Base-by-base conservation (phyloP, 2,329 filamentous ascomycete genomes). In the Sporothrix luriei region DNA sequence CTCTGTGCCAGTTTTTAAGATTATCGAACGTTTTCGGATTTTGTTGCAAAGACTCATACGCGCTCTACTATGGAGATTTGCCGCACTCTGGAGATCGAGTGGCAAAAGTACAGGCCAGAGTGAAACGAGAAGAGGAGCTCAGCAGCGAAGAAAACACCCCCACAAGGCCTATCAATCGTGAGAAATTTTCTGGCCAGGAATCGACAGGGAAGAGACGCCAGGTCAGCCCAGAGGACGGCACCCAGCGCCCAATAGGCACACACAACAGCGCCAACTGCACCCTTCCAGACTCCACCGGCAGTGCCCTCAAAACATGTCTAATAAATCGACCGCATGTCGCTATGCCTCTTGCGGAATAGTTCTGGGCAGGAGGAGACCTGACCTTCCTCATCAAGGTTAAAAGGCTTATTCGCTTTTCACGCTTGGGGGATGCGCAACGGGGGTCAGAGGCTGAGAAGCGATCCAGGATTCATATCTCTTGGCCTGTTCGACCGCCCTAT, bases 361-460 rank as follows among this genome's bases (percentile, higher is more conserved):
- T 38, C 46, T 43, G 4, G 43, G 21, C 33, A 48, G 33, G 46
- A 48, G 38, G 33, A 55, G 51, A n/a, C 51, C 65, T 51, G 66
- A 68, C 66, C 66, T 68, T 68, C 66, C 66, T 68, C 61, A 68
- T 68, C 66, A 68, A 68, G 66, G 66, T 61, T 59, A 68, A 68
- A 68, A 68, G 62, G 62, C 62, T 38, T 49, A 24, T 38, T 51
- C 14, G 16, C 13, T 51, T 49, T 59, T 61, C 26, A 40, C 52
- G 66, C 66, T 61, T 59, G 54, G 65, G 40, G 65, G 38, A 61
- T 61, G 54, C 65, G 40, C 49, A 26, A 46, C 33, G 65, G 51
- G 64, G n/a, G 19, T 29, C 29, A 40, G 26, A 40, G 19, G 3
- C 6, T 19, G 33, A 26, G 38, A 38, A 61, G 57, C 46, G 61